These are phyloP conservation scores for Komagataella ulmi DNA, from an alignment of 805 yeast species.

Conservation along the genomic window DNA sequence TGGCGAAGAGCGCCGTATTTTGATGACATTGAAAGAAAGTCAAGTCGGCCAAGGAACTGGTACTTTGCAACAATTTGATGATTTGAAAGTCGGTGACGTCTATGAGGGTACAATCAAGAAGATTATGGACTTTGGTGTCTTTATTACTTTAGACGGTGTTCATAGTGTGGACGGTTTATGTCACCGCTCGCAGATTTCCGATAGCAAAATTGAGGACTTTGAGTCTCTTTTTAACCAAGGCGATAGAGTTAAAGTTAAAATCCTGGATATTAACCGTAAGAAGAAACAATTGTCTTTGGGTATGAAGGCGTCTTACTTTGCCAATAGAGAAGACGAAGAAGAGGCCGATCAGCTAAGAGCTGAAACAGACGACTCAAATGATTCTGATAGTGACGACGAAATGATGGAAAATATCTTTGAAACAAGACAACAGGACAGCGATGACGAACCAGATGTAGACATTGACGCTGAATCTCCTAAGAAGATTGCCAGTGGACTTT, in stretches of 20 bases:
- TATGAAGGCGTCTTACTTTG: conserved; percentile 87
- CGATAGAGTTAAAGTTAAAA: conserved; percentile 79
- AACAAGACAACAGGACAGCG: conserved; percentile 1
- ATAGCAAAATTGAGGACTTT: conserved; percentile 44
- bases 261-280: conserved; percentile 44
- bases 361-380: conserved; percentile 10
- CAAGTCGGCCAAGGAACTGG: conserved; percentile 62
- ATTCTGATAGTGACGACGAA: conserved; percentile 17
- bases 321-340: conserved; percentile 8
- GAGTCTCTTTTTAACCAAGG: conserved; percentile 70
- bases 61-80: conserved; percentile 47
- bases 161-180: conserved; percentile 73
- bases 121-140: conserved; percentile 84
- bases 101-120: conserved; percentile 68
- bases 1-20: conserved; percentile 48
- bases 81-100: conserved; percentile 55
- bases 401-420: conserved; percentile 22
- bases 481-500: conserved; percentile 38
- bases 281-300: conserved; percentile 79
- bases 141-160: conserved; percentile 68
- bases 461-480: conserved; percentile 13
- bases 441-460: conserved; percentile 1
- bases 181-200: conserved; percentile 76
- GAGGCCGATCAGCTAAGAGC: conserved; percentile 19
- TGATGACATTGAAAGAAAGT: conserved; percentile 69